Conservation (phyloP, 768 basidiomycete species). For the Tremella mesenterica region DNA sequence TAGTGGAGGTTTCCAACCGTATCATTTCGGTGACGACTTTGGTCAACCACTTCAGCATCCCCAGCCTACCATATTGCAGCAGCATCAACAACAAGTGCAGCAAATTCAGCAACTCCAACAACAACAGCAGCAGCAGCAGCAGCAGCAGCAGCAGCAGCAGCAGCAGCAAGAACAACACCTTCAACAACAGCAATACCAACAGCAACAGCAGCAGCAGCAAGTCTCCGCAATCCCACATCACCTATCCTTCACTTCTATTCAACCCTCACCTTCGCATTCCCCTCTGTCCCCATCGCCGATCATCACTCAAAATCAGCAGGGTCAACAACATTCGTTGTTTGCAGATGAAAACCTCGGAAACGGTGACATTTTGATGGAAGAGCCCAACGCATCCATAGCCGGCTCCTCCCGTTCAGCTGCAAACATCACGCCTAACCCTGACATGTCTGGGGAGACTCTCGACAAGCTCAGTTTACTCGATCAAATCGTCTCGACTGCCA, state of each 20-base stretch:
- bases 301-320: conserved; percentile 4
- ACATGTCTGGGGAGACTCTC: conserved; percentile 32
- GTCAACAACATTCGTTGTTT: conserved; percentile 4
- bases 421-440: conserved; percentile 13
- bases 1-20: conserved; percentile 28
- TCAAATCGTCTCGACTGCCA: conserved; percentile 34
- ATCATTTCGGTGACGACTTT: conserved; percentile 16
- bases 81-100: not conserved
- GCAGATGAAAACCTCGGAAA: not conserved
- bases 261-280: conserved; percentile 14
- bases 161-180: not conserved
- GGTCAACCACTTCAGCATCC: conserved; percentile 7
- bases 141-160: no score
- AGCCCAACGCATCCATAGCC: conserved; percentile 6
- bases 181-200: not conserved
- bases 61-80: no score
- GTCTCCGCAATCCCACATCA: conserved; percentile 30
- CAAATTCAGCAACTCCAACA: not conserved
- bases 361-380: conserved; percentile 27
- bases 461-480: conserved; percentile 39
- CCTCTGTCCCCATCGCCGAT: conserved; percentile 23
- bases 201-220: not conserved
- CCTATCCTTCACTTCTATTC: conserved; percentile 24
- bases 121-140: not conserved
- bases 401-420: conserved; percentile 2